Conservation (phyloP, 176 grass and related monocot species). For the Pharus latifolius region DNA sequence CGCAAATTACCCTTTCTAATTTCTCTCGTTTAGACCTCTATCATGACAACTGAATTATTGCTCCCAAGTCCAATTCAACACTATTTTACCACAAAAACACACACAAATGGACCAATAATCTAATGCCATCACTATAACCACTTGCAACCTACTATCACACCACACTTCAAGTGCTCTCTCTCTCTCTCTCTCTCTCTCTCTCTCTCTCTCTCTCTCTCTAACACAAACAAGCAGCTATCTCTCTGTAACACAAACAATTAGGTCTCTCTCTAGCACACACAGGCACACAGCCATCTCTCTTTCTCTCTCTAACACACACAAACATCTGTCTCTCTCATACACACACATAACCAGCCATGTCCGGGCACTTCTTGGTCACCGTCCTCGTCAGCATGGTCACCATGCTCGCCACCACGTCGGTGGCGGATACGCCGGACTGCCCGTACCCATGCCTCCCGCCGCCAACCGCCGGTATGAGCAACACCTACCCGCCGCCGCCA, state of each 20-base stretch:
- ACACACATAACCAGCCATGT: conserved; percentile 3
- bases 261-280: too few relatives aligned
- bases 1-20: neutral
- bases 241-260: too few relatives aligned
- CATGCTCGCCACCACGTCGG: neutral
- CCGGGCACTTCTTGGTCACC: neutral
- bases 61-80: neutral
- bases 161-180: neutral
- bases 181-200: neutral
- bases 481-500: conserved; percentile 36
- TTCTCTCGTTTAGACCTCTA: neutral
- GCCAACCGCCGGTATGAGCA: neutral
- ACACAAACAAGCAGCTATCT: neutral
- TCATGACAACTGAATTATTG: conserved; percentile 6
- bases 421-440: conserved; percentile 28
- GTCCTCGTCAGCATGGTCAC: conserved; percentile 10
- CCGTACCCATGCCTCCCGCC: conserved; percentile 57
- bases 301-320: too few relatives aligned
- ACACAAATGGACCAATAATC: neutral
- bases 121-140: neutral
- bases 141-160: neutral
- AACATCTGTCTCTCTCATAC: neutral
- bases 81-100: neutral
- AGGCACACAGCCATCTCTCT: too few relatives aligned
- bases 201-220: too few relatives aligned